Base-by-base conservation (phyloP, 2,329 filamentous ascomycete species). In the Penicillium sp. region DNA sequence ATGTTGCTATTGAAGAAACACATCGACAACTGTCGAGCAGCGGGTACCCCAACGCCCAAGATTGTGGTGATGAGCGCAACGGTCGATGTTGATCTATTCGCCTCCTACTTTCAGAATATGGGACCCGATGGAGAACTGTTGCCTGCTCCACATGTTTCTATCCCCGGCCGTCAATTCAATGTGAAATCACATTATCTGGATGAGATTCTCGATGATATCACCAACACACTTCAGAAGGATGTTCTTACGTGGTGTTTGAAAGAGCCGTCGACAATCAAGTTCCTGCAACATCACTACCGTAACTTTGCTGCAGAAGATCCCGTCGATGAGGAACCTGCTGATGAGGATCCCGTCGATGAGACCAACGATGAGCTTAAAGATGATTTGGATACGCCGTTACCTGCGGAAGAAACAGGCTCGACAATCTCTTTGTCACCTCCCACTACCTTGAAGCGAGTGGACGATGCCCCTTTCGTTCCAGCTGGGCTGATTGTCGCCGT, bases 1-100 rank as follows among this genome's bases (percentile, higher is more conserved):
- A 74, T 84, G 67, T 75, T 82, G 37, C 66, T 80, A 13, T 65
- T 84, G 54, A 84, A 81, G 66, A 76, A 76, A 47, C 73, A 73
- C 15, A 72, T 83, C 40, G 66, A 71, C n/a, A 62, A 72, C n/a
- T 74, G 80, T 56, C 68, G 68, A 62, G 61, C 58, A 28, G 65
- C 60, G 12, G 73, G 77, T 5, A 72, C 74, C 33, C 62, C 69
- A 8, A 70, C 75, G 15, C 81, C 82, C 3, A 82, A 80, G 64
- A 66, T 84, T 22, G 75, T 82, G 13, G 68, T 84, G 28, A 83
- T 84, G 82, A 83, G 81, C 65, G 81, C 82, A 9, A 83, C 81
- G 15, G 69, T 83, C 61, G 78, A 84, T 60, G 73, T 76, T 12
- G 73, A 80, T 47, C 72, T 82, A 2, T 81, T 84, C 63, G 73